Conservation (phyloP, 305 asterid species). For the Withania somnifera region DNA sequence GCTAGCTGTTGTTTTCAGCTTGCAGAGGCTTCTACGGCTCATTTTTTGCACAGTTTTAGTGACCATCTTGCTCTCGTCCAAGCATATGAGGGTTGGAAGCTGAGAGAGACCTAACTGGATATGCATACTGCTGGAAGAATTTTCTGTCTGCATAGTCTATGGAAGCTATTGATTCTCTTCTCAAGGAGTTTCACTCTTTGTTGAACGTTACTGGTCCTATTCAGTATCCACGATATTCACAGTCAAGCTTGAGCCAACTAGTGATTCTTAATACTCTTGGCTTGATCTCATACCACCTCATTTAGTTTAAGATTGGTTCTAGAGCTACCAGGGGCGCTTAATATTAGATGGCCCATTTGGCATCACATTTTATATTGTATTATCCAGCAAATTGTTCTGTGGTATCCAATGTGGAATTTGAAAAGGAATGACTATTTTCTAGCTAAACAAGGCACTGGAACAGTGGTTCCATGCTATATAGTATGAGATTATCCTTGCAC, state of each 20-base stretch:
- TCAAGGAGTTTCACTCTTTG: conserved; percentile 67
- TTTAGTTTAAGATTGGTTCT: neutral
- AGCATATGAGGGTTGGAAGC: conserved; percentile 94
- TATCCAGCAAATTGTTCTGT: neutral
- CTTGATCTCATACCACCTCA: neutral
- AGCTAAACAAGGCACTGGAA: neutral
- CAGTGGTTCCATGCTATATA: neutral
- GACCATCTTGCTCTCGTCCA: conserved; percentile 90
- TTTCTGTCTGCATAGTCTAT: conserved; percentile 80
- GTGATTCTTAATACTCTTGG: neutral
- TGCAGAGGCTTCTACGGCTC: conserved; percentile 96
- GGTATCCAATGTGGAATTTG: neutral
- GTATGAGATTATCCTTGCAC: neutral
- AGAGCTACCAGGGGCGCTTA: neutral
- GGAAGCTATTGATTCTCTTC: conserved; percentile 89
- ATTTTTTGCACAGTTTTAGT: conserved; percentile 66
- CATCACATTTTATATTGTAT: neutral
- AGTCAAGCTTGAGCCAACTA: neutral
- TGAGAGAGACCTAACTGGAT: conserved; percentile 52
- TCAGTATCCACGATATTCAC: neutral
- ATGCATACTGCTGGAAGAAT: conserved; percentile 91
- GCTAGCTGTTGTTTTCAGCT: conserved; percentile 33
- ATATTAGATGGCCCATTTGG: neutral
- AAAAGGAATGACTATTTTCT: neutral
- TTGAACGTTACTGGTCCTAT: conserved; percentile 53